Evolutionary conservation across 2,329 filamentous ascomycete species (phyloP), one percentile per base, ranked within the genome.

Genomic region (Lachnellula willkommii): DNA sequence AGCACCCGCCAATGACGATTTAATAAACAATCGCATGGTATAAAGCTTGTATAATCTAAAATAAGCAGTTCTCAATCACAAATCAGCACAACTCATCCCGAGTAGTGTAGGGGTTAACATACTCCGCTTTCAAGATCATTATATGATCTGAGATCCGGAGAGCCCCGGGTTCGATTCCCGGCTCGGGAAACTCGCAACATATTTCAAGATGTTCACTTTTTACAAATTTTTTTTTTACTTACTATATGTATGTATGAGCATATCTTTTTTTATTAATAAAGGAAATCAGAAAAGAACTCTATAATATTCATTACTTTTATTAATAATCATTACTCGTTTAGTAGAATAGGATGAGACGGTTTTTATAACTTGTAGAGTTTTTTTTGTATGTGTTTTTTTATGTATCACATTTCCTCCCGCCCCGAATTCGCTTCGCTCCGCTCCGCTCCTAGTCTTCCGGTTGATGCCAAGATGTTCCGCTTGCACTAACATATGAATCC

Each of bases 161-260:
- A 54, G 53, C 47, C 53, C 43, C 53, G 53, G 53, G 53, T 54
- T 54, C 53, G 53, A 54, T 54, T 54, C 53, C 53, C 53, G 50
- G 35, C 11, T 20, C 26, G 26, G 50, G 50, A 52, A 52, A 20
- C 1, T n/a, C 20, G 20, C 20, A 20, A n/a, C n/a, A n/a, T n/a
- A n/a, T n/a, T n/a, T n/a, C n/a, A n/a, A n/a, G n/a, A n/a, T n/a
- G n/a, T n/a, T n/a, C n/a, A n/a, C n/a, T 20, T 24, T 24, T 24
- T 24, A 3, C 22, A 24, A 20, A 20, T 20, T 20, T 20, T 24
- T 24, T 24, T 24, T 24, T 24, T 24, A 1, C 22, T 24, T 24
- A 24, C 22, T 24, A 5, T 24, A n/a, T n/a, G n/a, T n/a, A 20
- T 20, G 20, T 20, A 20, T 20, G 22, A 24, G 22, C 22, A 24